phyloP scores from a whole-genome alignment of 1,139 yeast species.

The Candida smagusa region DNA sequence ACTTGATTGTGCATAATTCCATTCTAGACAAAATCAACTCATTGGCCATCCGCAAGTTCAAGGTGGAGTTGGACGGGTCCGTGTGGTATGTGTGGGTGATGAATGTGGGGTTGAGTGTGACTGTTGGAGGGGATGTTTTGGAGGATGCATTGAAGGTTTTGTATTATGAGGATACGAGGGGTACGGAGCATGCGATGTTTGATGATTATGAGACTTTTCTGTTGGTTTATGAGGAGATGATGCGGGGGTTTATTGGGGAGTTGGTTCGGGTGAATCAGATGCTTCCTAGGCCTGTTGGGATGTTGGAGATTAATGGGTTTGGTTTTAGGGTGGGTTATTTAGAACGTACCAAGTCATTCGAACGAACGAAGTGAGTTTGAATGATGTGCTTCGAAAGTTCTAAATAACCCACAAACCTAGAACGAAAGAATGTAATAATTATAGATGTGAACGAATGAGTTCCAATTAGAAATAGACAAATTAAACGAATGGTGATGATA shows the following conservation, averaged over 20 bases:
- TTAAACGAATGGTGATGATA: too few relatives aligned
- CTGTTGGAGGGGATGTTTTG: conserved; percentile 9
- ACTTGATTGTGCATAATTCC: conserved; percentile 34
- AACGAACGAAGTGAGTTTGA: background rate
- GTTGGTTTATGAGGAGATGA: conserved; percentile 12
- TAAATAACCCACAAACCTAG: too few relatives aligned
- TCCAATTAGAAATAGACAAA: too few relatives aligned
- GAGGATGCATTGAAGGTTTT: conserved; percentile 16
- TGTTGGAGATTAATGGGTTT: conserved; percentile 9
- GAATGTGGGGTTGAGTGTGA: conserved; percentile 18
- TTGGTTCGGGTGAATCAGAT: conserved; percentile 22
- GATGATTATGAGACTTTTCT: conserved; percentile 18
- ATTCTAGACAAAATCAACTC: conserved; percentile 46
- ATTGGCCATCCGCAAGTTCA: conserved; percentile 46
- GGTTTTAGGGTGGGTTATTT: conserved; percentile 15
- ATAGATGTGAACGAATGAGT: too few relatives aligned
- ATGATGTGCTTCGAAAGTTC: too few relatives aligned
- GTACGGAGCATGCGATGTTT: conserved; percentile 3
- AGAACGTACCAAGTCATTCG: conserved; percentile 2
- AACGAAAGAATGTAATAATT: too few relatives aligned
- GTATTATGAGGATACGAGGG: conserved; percentile 8
- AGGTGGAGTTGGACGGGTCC: conserved; percentile 17
- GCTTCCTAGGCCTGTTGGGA: conserved; percentile 30
- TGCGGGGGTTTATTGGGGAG: conserved; percentile 20
- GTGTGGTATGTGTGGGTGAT: conserved; percentile 21